Percentiles rank a stretch among this genome's conserved stretches.
Conservation (phyloP, 1,284 basidiomycete species). For the Apiotrichum montevideense region DNA sequence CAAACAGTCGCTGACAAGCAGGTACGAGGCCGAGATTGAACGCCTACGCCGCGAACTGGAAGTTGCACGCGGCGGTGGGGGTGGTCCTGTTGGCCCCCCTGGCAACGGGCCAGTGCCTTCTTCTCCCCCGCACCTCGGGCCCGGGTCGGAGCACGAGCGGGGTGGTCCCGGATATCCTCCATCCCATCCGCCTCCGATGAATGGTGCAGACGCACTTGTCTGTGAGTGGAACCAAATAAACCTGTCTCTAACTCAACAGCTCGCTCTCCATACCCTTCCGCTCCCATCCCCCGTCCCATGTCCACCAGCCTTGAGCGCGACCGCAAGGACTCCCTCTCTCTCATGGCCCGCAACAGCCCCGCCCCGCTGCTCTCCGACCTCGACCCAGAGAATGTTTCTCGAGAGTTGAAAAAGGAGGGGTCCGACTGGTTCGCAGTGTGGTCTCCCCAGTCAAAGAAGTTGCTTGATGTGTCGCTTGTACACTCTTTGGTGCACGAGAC, state of each 20-base stretch:
- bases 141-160: conserved; percentile 14
- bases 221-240: not conserved
- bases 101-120: conserved; percentile 15
- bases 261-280: conserved; percentile 14
- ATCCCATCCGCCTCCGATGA: conserved; percentile 26
- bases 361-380: conserved; percentile 48
- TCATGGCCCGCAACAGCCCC: conserved; percentile 11
- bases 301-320: conserved; percentile 38
- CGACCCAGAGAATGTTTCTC: conserved; percentile 51
- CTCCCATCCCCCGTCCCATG: conserved; percentile 30
- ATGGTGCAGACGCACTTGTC: conserved; percentile 22
- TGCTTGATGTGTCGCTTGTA: conserved; percentile 78
- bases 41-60: conserved; percentile 63
- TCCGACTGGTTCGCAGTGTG: conserved; percentile 93
- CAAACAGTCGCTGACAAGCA: conserved; percentile 15
- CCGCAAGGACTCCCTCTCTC: conserved; percentile 27
- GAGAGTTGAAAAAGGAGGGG: conserved; percentile 67
- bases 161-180: conserved; percentile 17
- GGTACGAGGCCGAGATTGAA: conserved; percentile 66
- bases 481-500: conserved; percentile 91
- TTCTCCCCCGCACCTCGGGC: conserved; percentile 20
- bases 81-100: conserved; percentile 17
- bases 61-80: conserved; percentile 26
- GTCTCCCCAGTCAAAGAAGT: conserved; percentile 74
- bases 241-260: conserved; percentile 1